phyloP scores from a whole-genome alignment of 768 basidiomycete genomes.

The Amanita polypyramis region DNA sequence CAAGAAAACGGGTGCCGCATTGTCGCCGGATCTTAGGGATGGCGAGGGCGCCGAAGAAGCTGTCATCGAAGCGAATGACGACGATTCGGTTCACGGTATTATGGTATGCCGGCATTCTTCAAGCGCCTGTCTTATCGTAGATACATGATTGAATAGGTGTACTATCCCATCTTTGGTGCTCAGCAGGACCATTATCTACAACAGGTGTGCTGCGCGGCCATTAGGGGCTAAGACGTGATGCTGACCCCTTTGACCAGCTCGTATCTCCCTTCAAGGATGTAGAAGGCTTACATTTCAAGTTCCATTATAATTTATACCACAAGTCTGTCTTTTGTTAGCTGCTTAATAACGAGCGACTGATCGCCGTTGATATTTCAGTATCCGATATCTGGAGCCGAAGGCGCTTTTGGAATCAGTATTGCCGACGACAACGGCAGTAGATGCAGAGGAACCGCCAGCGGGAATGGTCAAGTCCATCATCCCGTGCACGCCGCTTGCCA shows the following conservation, averaged over 20 bases:
- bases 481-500: constrained; percentile 93
- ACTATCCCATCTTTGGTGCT: constrained; percentile 92
- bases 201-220: constrained; percentile 40
- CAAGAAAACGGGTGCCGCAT: constrained; percentile 55
- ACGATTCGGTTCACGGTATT: constrained; percentile 77
- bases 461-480: constrained; percentile 94
- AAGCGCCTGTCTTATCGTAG: background rate
- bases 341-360: constrained; percentile 2
- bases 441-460: constrained; percentile 57
- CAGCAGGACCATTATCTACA: constrained; percentile 96
- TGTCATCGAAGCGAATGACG: constrained; percentile 91
- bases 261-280: constrained; percentile 97
- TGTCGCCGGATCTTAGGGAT: constrained; percentile 45
- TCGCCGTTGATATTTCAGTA: constrained; percentile 34
- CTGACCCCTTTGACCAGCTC: constrained; percentile 34
- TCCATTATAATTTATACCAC: constrained; percentile 90
- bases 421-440: constrained; percentile 25
- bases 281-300: constrained; percentile 94
- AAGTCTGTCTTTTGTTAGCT: constrained; percentile 43
- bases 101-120: constrained; percentile 53
- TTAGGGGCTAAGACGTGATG: background rate
- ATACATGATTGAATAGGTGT: constrained; percentile 45
- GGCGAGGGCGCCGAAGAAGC: constrained; percentile 94
- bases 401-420: constrained; percentile 46
- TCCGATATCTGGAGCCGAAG: constrained; percentile 81